Percentiles rank a stretch among this genome's conserved stretches.
These are phyloP conservation scores for Penicillium cinerascens DNA, from an alignment of 495 filamentous ascomycete species.

Conservation along the genomic window DNA sequence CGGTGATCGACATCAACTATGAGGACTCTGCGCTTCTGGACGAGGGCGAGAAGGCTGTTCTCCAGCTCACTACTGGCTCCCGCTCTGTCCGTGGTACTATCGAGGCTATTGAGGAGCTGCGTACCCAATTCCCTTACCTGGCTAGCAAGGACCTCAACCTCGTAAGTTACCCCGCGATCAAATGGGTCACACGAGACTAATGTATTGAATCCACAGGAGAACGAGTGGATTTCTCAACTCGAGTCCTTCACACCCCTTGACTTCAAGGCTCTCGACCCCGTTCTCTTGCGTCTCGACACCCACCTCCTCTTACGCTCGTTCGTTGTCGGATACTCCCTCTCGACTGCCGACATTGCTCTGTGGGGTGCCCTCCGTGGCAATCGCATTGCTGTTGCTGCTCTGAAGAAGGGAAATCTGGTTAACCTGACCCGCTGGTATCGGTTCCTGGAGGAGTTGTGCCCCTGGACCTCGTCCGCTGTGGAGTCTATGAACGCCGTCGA, in stretches of 20 bases:
- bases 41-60: conserved; percentile 40
- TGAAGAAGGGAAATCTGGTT: conserved; percentile 71
- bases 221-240: conserved; percentile 56
- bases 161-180: conserved; percentile 24
- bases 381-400: conserved; percentile 72
- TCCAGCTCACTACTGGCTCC: conserved; percentile 35
- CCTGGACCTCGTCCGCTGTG: conserved; percentile 50
- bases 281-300: conserved; percentile 73
- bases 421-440: conserved; percentile 88
- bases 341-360: conserved; percentile 73
- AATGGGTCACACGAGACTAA: conserved; percentile 2
- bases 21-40: conserved; percentile 45
- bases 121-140: conserved; percentile 40
- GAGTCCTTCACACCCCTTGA: conserved; percentile 56
- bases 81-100: conserved; percentile 35
- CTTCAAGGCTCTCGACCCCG: conserved; percentile 76
- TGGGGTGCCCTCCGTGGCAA: conserved; percentile 86
- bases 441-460: conserved; percentile 78
- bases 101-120: conserved; percentile 38
- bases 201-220: conserved; percentile 31
- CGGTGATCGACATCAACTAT: conserved; percentile 45
- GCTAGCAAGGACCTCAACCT: conserved; percentile 44
- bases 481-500: conserved; percentile 58
- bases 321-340: conserved; percentile 76
- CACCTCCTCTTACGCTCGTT: conserved; percentile 84